These are phyloP conservation scores for Colletotrichum acutatum DNA, from an alignment of 2,329 filamentous ascomycete species.

Conservation along the genomic window DNA sequence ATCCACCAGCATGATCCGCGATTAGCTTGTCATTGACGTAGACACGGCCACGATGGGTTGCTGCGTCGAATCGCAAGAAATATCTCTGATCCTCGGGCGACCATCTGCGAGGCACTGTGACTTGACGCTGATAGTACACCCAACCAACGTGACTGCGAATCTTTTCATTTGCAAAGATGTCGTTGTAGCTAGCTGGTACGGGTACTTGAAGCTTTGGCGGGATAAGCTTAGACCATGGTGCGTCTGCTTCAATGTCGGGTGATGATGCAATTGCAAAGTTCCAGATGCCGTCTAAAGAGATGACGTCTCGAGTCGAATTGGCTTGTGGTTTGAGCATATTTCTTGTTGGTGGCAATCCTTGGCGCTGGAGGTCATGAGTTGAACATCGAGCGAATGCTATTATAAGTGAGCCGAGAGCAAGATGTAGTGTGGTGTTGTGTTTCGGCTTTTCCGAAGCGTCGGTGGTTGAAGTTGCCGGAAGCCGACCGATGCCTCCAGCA, in stretches of 20 bases:
- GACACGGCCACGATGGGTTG: constrained; percentile 42
- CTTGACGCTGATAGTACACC: constrained; percentile 44
- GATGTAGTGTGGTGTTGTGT: background rate
- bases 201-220: constrained; percentile 35
- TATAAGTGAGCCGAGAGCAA: too few relatives aligned
- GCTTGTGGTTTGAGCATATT: constrained; percentile 38
- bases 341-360: background rate
- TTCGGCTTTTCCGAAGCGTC: background rate
- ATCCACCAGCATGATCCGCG: constrained; percentile 41
- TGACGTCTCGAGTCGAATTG: constrained; percentile 31
- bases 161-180: constrained; percentile 37
- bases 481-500: background rate
- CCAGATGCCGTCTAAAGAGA: constrained; percentile 41
- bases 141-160: constrained; percentile 45
- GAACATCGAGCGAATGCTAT: background rate
- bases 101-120: constrained; percentile 39
- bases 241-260: constrained; percentile 29
- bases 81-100: constrained; percentile 26
- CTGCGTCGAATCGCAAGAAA: constrained; percentile 42
- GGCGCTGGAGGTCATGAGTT: too few relatives aligned
- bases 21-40: constrained; percentile 42
- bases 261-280: constrained; percentile 37
- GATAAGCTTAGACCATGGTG: constrained; percentile 41
- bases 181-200: constrained; percentile 42
- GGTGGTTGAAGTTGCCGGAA: background rate